Percentiles rank a stretch among this genome's conserved stretches.
Evolutionary conservation across 805 yeast genomes (phyloP).

Genomic region (Lipomyces sp.): DNA sequence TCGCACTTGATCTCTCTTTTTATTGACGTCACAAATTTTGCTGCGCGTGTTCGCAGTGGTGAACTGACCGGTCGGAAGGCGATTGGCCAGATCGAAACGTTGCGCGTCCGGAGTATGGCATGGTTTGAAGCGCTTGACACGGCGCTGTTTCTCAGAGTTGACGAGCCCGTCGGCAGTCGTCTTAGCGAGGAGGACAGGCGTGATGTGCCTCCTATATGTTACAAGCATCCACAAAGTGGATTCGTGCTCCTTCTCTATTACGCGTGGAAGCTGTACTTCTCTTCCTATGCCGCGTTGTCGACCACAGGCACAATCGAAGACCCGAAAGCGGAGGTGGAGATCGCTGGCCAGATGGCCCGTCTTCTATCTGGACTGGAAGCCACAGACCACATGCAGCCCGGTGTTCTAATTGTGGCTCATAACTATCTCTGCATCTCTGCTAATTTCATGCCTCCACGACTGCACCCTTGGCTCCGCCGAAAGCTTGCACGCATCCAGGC

Average conservation of each 20-base stretch:
- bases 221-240: slow-evolving; percentile 12
- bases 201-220: slow-evolving; percentile 20
- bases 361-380: slow-evolving; percentile 20
- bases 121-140: slow-evolving; percentile 21
- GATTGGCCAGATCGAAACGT: slow-evolving; percentile 6
- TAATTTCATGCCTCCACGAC: slow-evolving; percentile 15
- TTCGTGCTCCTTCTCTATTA: slow-evolving; percentile 10
- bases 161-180: slow-evolving; percentile 7
- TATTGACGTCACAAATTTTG: slow-evolving; percentile 15
- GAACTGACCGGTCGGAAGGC: slow-evolving; percentile 1
- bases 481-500: slow-evolving; percentile 24
- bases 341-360: slow-evolving; percentile 16
- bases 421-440: slow-evolving; percentile 23
- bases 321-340: slow-evolving; percentile 9
- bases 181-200: slow-evolving; percentile 10
- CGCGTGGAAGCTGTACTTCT: slow-evolving; percentile 20
- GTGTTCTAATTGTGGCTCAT: slow-evolving; percentile 18
- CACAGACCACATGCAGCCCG: slow-evolving; percentile 12
- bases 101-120: slow-evolving; percentile 13
- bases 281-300: slow-evolving; percentile 19
- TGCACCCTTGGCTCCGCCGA: slow-evolving; percentile 24
- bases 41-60: slow-evolving; percentile 12
- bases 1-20: slow-evolving; percentile 9
- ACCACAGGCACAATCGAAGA: slow-evolving; percentile 10
- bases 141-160: slow-evolving; percentile 8